Conservation (phyloP, 345 rosid species). For the Clausena lansium region DNA sequence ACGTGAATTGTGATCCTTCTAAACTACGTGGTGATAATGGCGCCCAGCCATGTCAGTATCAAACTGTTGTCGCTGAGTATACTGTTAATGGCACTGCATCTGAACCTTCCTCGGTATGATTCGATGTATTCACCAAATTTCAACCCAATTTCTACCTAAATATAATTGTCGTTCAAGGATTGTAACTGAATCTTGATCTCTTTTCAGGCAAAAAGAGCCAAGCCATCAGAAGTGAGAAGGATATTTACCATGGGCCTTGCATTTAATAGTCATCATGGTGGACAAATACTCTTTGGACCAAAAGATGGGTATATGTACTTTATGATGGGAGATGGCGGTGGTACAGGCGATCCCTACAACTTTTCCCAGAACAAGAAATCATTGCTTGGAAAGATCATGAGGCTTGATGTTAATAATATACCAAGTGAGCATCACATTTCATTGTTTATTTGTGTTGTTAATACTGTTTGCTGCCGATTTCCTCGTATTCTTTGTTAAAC, state of each 20-base stretch:
- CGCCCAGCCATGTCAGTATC: conserved; percentile 72
- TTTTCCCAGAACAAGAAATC: conserved; percentile 95
- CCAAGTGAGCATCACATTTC: conserved; percentile 53
- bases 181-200: conserved; percentile 6
- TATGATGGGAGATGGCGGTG: conserved; percentile 95
- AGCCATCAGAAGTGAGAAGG: conserved; percentile 81
- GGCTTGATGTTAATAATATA: conserved; percentile 80
- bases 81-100: conserved; percentile 56
- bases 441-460: not conserved
- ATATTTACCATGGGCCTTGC: conserved; percentile 96
- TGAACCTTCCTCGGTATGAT: conserved; percentile 49
- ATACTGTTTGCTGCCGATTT: conserved; percentile 1
- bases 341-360: conserved; percentile 73
- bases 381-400: conserved; percentile 87
- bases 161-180: conserved; percentile 12
- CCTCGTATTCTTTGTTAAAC: not conserved
- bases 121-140: not conserved
- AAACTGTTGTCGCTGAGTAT: conserved; percentile 69
- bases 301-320: conserved; percentile 81
- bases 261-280: conserved; percentile 73
- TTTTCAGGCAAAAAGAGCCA: conserved; percentile 67
- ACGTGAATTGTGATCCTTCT: conserved; percentile 85
- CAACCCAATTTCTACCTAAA: not conserved
- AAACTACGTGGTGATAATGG: conserved; percentile 61
- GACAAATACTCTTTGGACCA: conserved; percentile 97